Conservation (phyloP, 805 yeast genomes). For the Candida ipomoeae region DNA sequence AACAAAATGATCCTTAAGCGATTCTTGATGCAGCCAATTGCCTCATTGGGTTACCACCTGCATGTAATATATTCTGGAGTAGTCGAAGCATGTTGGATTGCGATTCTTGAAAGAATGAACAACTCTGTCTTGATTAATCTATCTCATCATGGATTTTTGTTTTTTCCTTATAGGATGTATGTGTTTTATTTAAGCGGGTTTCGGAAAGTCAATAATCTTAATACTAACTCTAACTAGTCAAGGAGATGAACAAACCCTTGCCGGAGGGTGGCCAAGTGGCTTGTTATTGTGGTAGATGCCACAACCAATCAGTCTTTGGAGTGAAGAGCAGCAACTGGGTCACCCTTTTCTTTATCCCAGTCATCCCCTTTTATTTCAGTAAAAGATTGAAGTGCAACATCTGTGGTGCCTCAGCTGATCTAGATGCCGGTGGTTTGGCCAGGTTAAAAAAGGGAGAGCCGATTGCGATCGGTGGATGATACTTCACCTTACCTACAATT, state of each 20-base stretch:
- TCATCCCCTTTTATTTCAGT: conserved; percentile 15
- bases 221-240: conserved; percentile 13
- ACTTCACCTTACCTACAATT: background rate
- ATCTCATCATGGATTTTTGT: conserved; percentile 15
- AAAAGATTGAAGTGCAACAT: conserved; percentile 15
- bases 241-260: conserved; percentile 15
- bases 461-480: conserved; percentile 15
- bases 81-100: background rate
- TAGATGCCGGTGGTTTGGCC: conserved; percentile 13
- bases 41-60: background rate
- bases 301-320: conserved; percentile 51
- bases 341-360: conserved; percentile 18
- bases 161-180: conserved; percentile 19
- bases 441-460: conserved; percentile 16
- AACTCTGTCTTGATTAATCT: background rate
- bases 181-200: background rate
- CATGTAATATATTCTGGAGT: background rate
- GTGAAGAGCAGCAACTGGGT: conserved; percentile 51
- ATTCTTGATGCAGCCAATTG: background rate
- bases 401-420: conserved; percentile 19
- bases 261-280: conserved; percentile 14
- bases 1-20: background rate
- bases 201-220: background rate
- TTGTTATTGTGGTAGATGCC: conserved; percentile 54
- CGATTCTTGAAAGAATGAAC: background rate